Percentiles rank a stretch among this genome's conserved stretches.
These are phyloP conservation scores for Lentinula aciculospora DNA, from an alignment of 768 basidiomycete species.

Conservation along the genomic window DNA sequence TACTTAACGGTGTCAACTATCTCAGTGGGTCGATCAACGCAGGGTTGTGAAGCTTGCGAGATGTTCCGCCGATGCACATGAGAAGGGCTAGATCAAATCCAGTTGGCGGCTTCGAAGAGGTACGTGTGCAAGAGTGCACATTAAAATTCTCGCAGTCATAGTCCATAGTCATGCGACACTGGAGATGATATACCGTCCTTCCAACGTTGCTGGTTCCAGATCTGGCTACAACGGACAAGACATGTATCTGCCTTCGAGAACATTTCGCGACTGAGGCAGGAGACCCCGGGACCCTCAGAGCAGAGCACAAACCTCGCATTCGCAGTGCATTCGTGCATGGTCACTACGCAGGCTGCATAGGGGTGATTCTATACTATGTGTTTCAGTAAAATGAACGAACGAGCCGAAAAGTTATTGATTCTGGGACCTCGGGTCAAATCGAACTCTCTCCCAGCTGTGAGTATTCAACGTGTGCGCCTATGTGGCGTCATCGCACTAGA, in stretches of 20 bases:
- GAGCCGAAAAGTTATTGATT: neutral
- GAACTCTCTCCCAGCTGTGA: neutral
- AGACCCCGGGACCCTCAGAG: neutral
- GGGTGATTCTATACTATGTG: neutral
- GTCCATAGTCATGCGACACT: too few species aligned
- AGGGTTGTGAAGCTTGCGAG: neutral
- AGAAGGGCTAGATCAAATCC: neutral
- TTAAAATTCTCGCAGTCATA: neutral
- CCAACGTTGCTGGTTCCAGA: too few species aligned
- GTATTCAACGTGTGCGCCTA: conserved; percentile 5
- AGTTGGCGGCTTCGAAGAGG: neutral
- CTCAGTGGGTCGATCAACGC: neutral
- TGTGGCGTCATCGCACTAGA: conserved; percentile 1
- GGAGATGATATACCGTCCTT: neutral
- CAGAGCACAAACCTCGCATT: neutral
- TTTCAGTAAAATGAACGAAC: conserved; percentile 4
- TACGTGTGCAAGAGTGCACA: neutral
- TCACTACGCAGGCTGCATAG: neutral
- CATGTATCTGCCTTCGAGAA: neutral
- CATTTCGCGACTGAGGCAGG: neutral
- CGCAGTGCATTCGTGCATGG: neutral
- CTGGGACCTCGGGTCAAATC: neutral
- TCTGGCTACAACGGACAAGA: neutral
- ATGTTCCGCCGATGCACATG: neutral
- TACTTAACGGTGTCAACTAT: too few species aligned